These are phyloP conservation scores for Pseudogymnoascus verrucosus DNA, from an alignment of 2,329 filamentous ascomycete genomes.

Conservation along the genomic window DNA sequence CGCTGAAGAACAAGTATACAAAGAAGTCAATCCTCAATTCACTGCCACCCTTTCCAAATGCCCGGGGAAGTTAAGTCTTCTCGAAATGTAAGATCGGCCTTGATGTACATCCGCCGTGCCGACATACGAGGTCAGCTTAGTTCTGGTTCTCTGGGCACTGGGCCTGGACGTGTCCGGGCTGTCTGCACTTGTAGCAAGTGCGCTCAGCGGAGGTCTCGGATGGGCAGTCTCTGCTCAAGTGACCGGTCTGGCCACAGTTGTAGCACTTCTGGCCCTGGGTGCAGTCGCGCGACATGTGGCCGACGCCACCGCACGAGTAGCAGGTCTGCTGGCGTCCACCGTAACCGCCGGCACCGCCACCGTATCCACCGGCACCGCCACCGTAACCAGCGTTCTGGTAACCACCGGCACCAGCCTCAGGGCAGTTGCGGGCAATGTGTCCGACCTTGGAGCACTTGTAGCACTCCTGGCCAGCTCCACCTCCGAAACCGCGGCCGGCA, in stretches of 20 bases:
- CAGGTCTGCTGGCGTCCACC: slow-evolving; percentile 60
- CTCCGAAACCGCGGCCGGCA: slow-evolving; percentile 25
- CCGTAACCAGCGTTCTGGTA: slow-evolving; percentile 40
- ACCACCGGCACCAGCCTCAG: slow-evolving; percentile 53
- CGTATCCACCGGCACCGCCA: slow-evolving; percentile 36
- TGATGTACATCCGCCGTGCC: slow-evolving; percentile 15
- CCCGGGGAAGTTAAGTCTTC: slow-evolving; percentile 12
- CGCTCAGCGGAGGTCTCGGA: slow-evolving; percentile 86
- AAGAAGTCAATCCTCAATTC: slow-evolving; percentile 12
- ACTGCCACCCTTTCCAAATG: slow-evolving; percentile 13
- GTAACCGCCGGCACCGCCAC: slow-evolving; percentile 40
- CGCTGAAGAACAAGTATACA: slow-evolving; percentile 14
- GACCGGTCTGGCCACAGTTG: slow-evolving; percentile 92
- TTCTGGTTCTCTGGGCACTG: slow-evolving; percentile 63
- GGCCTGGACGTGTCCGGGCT: slow-evolving; percentile 82
- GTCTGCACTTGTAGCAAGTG: slow-evolving; percentile 95
- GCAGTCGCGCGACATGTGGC: slow-evolving; percentile 96
- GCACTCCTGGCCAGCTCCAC: slow-evolving; percentile 59
- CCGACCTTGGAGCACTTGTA: slow-evolving; percentile 98
- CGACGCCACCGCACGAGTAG: slow-evolving; percentile 96
- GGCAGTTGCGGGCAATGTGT: slow-evolving; percentile 91
- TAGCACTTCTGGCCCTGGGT: slow-evolving; percentile 99
- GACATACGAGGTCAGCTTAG: slow-evolving; percentile 36
- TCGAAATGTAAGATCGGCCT: slow-evolving; percentile 17
- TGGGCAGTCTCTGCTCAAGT: slow-evolving; percentile 92